These are phyloP conservation scores for Yamadazyma diddensiae DNA, from an alignment of 1,139 yeast species.

Conservation along the genomic window DNA sequence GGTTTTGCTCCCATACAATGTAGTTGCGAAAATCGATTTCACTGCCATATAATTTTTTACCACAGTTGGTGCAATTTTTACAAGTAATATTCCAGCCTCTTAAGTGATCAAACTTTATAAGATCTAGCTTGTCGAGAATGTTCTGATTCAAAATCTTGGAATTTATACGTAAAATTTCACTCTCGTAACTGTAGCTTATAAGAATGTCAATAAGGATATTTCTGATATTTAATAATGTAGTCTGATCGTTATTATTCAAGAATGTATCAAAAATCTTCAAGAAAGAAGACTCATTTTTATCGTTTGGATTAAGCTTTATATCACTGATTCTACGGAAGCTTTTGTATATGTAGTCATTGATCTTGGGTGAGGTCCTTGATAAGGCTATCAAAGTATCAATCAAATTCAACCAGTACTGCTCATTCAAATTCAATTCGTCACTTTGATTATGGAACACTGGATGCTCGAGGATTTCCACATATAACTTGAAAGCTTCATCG, in stretches of 20 bases:
- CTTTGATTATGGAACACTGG: constrained; percentile 1
- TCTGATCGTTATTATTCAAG: constrained; percentile 32
- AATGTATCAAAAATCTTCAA: constrained; percentile 50
- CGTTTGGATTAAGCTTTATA: constrained; percentile 28
- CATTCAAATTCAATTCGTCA: constrained; percentile 22
- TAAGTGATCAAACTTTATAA: constrained; percentile 35
- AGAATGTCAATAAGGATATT: constrained; percentile 61
- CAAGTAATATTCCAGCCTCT: constrained; percentile 61
- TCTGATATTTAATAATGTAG: constrained; percentile 58
- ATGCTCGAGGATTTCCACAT: constrained; percentile 32
- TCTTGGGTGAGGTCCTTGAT: constrained; percentile 11
- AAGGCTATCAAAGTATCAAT: constrained; percentile 27
- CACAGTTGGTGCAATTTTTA: constrained; percentile 69
- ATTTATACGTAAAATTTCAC: constrained; percentile 52
- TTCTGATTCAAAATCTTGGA: constrained; percentile 54
- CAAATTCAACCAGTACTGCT: constrained; percentile 38
- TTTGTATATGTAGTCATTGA: constrained; percentile 48
- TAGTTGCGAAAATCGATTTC: constrained; percentile 39
- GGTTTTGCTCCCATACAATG: constrained; percentile 48
- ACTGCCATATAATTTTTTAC: constrained; percentile 59
- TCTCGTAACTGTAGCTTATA: constrained; percentile 63
- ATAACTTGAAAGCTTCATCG: constrained; percentile 31
- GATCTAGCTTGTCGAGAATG: constrained; percentile 43
- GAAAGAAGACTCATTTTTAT: constrained; percentile 37
- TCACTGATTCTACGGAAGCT: constrained; percentile 51